These are phyloP conservation scores for Erucastrum elatum DNA, from an alignment of 345 rosid species.

Conservation along the genomic window DNA sequence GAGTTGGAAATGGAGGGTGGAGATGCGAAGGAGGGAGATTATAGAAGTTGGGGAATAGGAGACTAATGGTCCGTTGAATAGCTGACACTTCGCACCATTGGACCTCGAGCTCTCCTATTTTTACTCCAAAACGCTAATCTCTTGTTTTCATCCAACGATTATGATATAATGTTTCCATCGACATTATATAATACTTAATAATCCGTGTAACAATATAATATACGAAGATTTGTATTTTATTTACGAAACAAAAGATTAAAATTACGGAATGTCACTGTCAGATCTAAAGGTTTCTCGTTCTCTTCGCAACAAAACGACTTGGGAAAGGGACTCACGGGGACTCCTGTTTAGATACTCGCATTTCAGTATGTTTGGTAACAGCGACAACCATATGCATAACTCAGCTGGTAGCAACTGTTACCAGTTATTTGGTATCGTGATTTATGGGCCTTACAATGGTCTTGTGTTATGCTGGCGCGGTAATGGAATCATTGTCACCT, in stretches of 20 bases:
- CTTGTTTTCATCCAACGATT: not conserved
- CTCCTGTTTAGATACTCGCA: conserved; percentile 13
- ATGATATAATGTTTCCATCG: not conserved
- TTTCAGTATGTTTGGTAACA: conserved; percentile 13
- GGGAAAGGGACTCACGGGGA: conserved; percentile 19
- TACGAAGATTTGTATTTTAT: not conserved
- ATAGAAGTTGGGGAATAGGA: conserved; percentile 54
- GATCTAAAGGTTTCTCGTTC: conserved; percentile 43
- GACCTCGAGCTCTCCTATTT: conserved; percentile 48
- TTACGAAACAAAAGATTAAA: conserved; percentile 38
- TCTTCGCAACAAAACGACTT: conserved; percentile 17
- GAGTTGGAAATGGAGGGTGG: conserved; percentile 25
- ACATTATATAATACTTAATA: not conserved
- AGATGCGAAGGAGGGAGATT: conserved; percentile 34
- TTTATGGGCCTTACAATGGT: not conserved
- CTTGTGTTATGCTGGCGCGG: not conserved
- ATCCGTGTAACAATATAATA: not conserved
- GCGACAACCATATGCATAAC: not conserved
- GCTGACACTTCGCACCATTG: conserved; percentile 58
- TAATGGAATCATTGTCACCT: not conserved
- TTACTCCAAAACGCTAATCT: conserved; percentile 42
- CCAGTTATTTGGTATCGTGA: not conserved
- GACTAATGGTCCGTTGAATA: conserved; percentile 75
- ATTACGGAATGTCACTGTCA: conserved; percentile 76
- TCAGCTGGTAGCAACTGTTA: not conserved